phyloP scores from a whole-genome alignment of 148 eudicot species.

The Dianthus caryophyllus region DNA sequence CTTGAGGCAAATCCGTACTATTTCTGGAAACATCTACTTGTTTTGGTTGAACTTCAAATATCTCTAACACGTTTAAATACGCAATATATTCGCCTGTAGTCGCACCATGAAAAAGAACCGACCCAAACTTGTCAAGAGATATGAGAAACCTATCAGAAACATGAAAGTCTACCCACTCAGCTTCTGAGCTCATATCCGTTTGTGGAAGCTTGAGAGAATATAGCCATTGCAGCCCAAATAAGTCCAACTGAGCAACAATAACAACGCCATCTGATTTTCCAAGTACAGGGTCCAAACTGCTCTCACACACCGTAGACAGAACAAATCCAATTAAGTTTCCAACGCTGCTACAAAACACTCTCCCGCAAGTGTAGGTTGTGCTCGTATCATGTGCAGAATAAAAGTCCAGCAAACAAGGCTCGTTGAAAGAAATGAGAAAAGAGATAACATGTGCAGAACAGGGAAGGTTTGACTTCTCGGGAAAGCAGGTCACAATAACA shows the following conservation, averaged over 20 bases:
- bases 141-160: conserved; percentile 65
- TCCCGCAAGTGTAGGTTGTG: conserved; percentile 45
- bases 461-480: conserved; percentile 49
- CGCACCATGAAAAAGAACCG: conserved; percentile 46
- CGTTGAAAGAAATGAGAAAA: conserved; percentile 50
- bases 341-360: conserved; percentile 66
- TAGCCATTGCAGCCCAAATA: conserved; percentile 72
- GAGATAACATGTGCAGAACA: conserved; percentile 52
- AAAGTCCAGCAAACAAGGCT: conserved; percentile 38
- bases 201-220: conserved; percentile 55
- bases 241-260: conserved; percentile 51
- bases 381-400: conserved; percentile 25
- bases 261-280: conserved; percentile 29
- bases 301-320: conserved; percentile 30
- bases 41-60: conserved; percentile 38
- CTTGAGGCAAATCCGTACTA: conserved; percentile 20
- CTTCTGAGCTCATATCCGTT: conserved; percentile 29
- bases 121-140: conserved; percentile 67
- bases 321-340: conserved; percentile 68
- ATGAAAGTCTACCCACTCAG: conserved; percentile 81
- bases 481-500: conserved; percentile 49
- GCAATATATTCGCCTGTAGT: conserved; percentile 59
- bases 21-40: conserved; percentile 23
- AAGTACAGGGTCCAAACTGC: conserved; percentile 21
- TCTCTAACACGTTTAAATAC: conserved; percentile 40